A percentile compares a stretch with the other conserved stretches of the same genome.
phyloP scores from a whole-genome alignment of 2,329 filamentous ascomycete species.

The Ceratocystis cubensis region DNA sequence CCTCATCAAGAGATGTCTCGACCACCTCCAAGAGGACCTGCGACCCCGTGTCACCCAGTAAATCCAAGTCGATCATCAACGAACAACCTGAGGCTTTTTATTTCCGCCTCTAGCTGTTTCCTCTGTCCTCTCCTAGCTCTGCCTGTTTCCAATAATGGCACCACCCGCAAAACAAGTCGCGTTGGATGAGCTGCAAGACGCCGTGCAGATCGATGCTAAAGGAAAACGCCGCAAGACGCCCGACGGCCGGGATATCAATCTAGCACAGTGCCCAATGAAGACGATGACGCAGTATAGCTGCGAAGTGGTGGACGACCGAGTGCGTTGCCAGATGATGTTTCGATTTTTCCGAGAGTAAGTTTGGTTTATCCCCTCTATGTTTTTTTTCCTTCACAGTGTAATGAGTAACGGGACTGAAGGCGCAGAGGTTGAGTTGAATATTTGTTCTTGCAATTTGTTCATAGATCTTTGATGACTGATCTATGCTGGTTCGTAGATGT shows the following conservation, averaged over 20 bases:
- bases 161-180: slow-evolving; percentile 45
- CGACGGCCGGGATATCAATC: slow-evolving; percentile 32
- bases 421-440: not conserved
- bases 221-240: slow-evolving; percentile 40
- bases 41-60: slow-evolving; percentile 35
- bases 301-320: slow-evolving; percentile 36
- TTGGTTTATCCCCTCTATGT: not conserved
- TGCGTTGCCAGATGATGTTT: slow-evolving; percentile 45
- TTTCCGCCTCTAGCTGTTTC: not conserved
- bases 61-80: slow-evolving; percentile 25
- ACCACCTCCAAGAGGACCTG: slow-evolving; percentile 43
- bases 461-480: not conserved
- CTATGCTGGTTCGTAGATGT: slow-evolving; percentile 35
- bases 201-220: slow-evolving; percentile 36
- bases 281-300: slow-evolving; percentile 51
- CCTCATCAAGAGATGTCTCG: slow-evolving; percentile 47
- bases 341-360: slow-evolving; percentile 49
- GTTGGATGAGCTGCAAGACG: slow-evolving; percentile 38
- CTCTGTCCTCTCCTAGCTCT: not conserved
- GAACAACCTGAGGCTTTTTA: not conserved
- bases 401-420: not conserved
- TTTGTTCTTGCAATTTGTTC: not conserved
- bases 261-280: slow-evolving; percentile 44
- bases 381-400: too few relatives aligned
- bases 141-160: slow-evolving; percentile 35